These are phyloP conservation scores for Phellinidium pouzarii DNA, from an alignment of 1,284 basidiomycete genomes.

Conservation along the genomic window DNA sequence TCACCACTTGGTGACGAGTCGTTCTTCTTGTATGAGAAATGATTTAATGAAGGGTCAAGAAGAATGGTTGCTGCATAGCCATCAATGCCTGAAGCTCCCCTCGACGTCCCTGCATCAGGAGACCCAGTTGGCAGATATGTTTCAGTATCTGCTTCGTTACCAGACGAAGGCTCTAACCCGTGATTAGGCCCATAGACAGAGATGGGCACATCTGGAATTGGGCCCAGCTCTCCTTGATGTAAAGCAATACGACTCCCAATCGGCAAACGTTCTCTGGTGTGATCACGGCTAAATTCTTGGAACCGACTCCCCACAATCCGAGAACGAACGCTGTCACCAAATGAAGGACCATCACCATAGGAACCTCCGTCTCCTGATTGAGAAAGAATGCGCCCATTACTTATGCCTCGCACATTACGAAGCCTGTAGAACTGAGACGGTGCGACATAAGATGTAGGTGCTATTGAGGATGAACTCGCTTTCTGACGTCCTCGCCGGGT, in stretches of 20 bases:
- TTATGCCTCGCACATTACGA: constrained; percentile 52
- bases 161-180: constrained; percentile 30
- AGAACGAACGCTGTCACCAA: constrained; percentile 53
- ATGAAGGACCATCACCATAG: constrained; percentile 28
- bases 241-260: constrained; percentile 55
- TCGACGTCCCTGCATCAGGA: constrained; percentile 4
- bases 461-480: constrained; percentile 57
- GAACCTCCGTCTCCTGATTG: constrained; percentile 29
- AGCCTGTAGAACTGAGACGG: constrained; percentile 73
- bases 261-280: constrained; percentile 47
- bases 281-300: constrained; percentile 62
- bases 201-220: constrained; percentile 38
- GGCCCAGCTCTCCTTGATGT: constrained; percentile 42
- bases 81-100: constrained; percentile 1
- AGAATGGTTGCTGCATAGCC: constrained; percentile 5
- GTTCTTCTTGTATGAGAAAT: neutral
- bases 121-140: constrained; percentile 26
- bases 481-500: constrained; percentile 43
- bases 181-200: constrained; percentile 51
- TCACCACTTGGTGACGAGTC: too few species aligned
- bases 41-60: neutral
- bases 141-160: constrained; percentile 24
- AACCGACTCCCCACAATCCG: constrained; percentile 63
- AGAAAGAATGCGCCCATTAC: constrained; percentile 45
- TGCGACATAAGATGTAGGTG: constrained; percentile 70